Conservation (phyloP, 371 early-diverging fungal genomes). For the Lichtheimia ramosa region DNA sequence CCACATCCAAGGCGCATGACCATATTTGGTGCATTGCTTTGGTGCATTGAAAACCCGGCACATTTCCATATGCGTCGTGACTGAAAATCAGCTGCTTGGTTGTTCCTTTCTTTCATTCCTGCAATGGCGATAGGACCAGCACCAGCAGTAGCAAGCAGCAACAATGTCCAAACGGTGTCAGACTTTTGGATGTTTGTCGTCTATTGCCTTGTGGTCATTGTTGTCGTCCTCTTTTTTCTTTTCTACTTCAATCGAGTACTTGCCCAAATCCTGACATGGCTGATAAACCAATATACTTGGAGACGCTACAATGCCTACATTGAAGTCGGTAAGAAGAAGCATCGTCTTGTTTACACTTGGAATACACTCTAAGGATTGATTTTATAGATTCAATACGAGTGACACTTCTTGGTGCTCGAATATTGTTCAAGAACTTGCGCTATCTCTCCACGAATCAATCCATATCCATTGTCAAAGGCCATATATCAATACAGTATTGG, state of each 20-base stretch:
- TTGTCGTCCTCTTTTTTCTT: slow-evolving; percentile 74
- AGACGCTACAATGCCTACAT: slow-evolving; percentile 67
- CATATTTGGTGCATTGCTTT: too few species aligned
- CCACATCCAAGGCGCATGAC: too few species aligned
- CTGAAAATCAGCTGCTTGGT: too few species aligned
- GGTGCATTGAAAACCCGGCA: too few species aligned
- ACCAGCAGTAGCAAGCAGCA: slow-evolving; percentile 1
- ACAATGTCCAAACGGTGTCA: slow-evolving; percentile 28
- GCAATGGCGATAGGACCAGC: not conserved
- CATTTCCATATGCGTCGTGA: too few species aligned
- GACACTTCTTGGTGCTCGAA: slow-evolving; percentile 75
- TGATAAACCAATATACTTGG: slow-evolving; percentile 77
- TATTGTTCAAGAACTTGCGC: slow-evolving; percentile 79
- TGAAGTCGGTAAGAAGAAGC: slow-evolving; percentile 61
- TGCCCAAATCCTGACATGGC: slow-evolving; percentile 62
- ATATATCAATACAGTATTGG: slow-evolving; percentile 82
- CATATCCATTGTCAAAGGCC: slow-evolving; percentile 74
- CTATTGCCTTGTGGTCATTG: slow-evolving; percentile 68
- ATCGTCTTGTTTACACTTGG: not conserved
- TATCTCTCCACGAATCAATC: slow-evolving; percentile 77
- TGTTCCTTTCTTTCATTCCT: too few species aligned
- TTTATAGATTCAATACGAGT: slow-evolving; percentile 73
- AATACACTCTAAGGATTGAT: not conserved
- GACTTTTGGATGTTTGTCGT: slow-evolving; percentile 66
- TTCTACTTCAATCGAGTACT: slow-evolving; percentile 77